Evolutionary conservation across 2,329 filamentous ascomycete genomes (phyloP).

Genomic region (Dactylellina sp.): DNA sequence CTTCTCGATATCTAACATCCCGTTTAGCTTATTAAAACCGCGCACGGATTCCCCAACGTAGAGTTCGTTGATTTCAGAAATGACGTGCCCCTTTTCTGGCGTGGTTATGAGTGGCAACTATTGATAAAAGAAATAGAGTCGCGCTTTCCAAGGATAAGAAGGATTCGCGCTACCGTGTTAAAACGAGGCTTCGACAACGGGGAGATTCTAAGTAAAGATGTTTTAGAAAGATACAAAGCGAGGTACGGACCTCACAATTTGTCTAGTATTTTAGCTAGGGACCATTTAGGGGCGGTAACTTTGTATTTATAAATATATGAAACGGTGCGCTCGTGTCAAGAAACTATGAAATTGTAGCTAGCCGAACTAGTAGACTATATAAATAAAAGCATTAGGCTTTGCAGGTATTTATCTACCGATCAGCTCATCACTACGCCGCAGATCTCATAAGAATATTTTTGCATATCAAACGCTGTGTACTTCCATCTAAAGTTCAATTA

Average conservation of each 20-base stretch:
- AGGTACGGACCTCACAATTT: constrained; percentile 1
- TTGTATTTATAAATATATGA: not conserved
- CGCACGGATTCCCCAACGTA: constrained; percentile 5
- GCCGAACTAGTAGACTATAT: too few species aligned
- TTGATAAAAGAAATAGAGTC: not conserved
- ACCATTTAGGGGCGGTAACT: not conserved
- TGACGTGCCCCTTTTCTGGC: not conserved
- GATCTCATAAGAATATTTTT: too few species aligned
- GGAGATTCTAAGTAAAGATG: not conserved
- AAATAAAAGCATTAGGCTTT: too few species aligned
- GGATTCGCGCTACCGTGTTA: not conserved
- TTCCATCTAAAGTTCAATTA: too few species aligned
- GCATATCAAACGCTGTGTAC: too few species aligned
- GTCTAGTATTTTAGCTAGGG: not conserved
- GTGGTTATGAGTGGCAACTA: not conserved
- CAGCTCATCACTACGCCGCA: too few species aligned
- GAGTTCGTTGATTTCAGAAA: constrained; percentile 6
- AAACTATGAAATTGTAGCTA: too few species aligned
- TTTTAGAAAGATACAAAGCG: not conserved
- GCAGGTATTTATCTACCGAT: too few species aligned
- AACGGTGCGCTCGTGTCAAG: too few species aligned
- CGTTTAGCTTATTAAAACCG: not conserved
- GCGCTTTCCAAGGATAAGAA: not conserved
- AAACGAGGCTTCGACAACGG: not conserved
- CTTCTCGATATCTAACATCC: not conserved